Evolutionary conservation across 306 rosid genomes (phyloP).

Genomic region (Pyrus betulifolia): DNA sequence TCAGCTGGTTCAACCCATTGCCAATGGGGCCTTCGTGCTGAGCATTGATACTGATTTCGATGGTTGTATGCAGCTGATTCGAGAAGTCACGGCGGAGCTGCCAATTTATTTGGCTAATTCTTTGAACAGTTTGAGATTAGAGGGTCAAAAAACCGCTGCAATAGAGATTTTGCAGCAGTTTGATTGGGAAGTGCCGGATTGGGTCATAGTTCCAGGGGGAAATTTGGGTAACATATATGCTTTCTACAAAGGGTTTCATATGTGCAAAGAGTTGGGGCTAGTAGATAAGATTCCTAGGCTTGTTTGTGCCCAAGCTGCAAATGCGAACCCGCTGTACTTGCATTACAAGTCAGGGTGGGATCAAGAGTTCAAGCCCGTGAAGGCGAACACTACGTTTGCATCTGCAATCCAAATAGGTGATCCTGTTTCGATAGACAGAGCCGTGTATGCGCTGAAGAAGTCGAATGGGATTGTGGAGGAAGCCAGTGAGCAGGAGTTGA

Average conservation of each 20-base stretch:
- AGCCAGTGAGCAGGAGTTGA: constrained; percentile 81
- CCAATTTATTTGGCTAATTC: constrained; percentile 71
- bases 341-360: constrained; percentile 73
- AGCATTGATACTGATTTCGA: constrained; percentile 82
- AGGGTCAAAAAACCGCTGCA: constrained; percentile 82
- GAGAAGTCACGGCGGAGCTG: constrained; percentile 66
- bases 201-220: constrained; percentile 81
- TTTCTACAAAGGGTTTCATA: constrained; percentile 69
- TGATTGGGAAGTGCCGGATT: constrained; percentile 85
- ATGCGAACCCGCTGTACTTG: constrained; percentile 65
- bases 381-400: constrained; percentile 56
- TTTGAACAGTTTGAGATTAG: constrained; percentile 62
- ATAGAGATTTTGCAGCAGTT: constrained; percentile 83
- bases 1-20: constrained; percentile 79
- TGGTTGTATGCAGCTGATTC: constrained; percentile 72
- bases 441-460: constrained; percentile 61
- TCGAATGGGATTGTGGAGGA: constrained; percentile 83
- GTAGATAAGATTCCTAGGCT: constrained; percentile 79
- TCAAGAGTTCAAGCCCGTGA: constrained; percentile 47
- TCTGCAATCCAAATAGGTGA: constrained; percentile 87
- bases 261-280: constrained; percentile 75
- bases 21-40: constrained; percentile 75
- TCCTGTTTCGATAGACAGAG: constrained; percentile 82
- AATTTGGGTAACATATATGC: constrained; percentile 82
- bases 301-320: constrained; percentile 90